A percentile compares a stretch with the other conserved stretches of the same genome.
Conservation (phyloP, 345 rosid genomes). For the Pelargonium nanum region DNA sequence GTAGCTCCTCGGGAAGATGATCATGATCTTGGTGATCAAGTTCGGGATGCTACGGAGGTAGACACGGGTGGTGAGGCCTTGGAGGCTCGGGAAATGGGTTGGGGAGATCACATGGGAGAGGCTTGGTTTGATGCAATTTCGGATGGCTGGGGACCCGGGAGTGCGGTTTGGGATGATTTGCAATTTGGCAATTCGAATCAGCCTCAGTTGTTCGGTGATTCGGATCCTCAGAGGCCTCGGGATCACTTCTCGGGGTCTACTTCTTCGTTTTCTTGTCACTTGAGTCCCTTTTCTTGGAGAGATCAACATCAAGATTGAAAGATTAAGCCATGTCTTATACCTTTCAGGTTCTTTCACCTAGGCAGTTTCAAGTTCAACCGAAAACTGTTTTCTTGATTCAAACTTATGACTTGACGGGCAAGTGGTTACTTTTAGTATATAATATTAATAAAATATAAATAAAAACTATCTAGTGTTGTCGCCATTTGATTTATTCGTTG, state of each 20-base stretch:
- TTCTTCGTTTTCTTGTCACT: slow-evolving; percentile 36
- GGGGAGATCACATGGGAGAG: slow-evolving; percentile 76
- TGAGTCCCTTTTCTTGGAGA: slow-evolving; percentile 59
- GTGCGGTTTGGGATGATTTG: slow-evolving; percentile 88
- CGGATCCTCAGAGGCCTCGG: slow-evolving; percentile 21
- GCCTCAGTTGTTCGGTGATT: slow-evolving; percentile 17
- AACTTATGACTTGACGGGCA: too few species aligned
- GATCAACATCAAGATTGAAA: slow-evolving; percentile 27
- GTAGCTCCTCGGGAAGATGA: too few species aligned
- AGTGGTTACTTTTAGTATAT: too few species aligned
- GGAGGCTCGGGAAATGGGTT: slow-evolving; percentile 33
- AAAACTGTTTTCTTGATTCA: too few species aligned
- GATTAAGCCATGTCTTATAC: too few species aligned
- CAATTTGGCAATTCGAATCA: slow-evolving; percentile 30
- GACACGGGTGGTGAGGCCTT: slow-evolving; percentile 25
- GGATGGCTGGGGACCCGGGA: slow-evolving; percentile 85
- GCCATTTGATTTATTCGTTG: too few species aligned
- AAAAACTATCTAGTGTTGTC: too few species aligned
- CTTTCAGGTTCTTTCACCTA: too few species aligned
- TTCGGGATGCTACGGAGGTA: slow-evolving; percentile 12
- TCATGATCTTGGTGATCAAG: slow-evolving; percentile 12
- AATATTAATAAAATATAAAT: too few species aligned
- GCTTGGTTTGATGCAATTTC: slow-evolving; percentile 79
- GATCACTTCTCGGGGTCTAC: slow-evolving; percentile 16
- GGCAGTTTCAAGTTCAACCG: too few species aligned